A percentile compares a stretch with the other conserved stretches of the same genome.
Conservation (phyloP, 2,329 filamentous ascomycete genomes). For the Penicillium janthinellum region DNA sequence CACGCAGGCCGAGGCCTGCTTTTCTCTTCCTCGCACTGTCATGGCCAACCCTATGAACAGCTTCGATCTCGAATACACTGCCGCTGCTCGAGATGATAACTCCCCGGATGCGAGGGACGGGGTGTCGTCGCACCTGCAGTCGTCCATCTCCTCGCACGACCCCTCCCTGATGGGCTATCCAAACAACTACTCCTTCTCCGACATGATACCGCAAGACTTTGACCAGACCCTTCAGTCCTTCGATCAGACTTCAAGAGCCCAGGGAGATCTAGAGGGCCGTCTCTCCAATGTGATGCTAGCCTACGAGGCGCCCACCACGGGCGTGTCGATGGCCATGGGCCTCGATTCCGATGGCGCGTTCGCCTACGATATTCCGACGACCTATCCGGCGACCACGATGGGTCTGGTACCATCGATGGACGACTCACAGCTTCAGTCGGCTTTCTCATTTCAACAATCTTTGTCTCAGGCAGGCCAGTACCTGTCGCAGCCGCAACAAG, state of each 20-base stretch:
- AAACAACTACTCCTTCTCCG: constrained; percentile 18
- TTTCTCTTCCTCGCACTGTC: constrained; percentile 1
- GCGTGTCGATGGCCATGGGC: constrained; percentile 25
- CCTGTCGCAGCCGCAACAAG: constrained; percentile 5
- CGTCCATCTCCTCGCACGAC: constrained; percentile 12
- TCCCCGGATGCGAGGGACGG: constrained; percentile 12
- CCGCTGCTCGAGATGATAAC: constrained; percentile 18
- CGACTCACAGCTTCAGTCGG: constrained; percentile 18
- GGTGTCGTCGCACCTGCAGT: constrained; percentile 3
- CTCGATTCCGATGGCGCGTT: constrained; percentile 24
- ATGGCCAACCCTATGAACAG: constrained; percentile 20
- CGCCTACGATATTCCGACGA: constrained; percentile 25
- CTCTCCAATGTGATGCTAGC: constrained; percentile 29
- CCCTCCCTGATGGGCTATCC: constrained; percentile 21
- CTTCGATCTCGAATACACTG: constrained; percentile 16
- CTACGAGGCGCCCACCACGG: constrained; percentile 26
- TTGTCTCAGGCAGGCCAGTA: constrained; percentile 13
- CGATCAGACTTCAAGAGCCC: constrained; percentile 10
- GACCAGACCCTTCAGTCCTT: constrained; percentile 22
- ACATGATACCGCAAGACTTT: constrained; percentile 23
- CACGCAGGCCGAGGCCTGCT: constrained; percentile 20
- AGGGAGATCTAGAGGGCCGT: constrained; percentile 22
- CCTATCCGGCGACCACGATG: constrained; percentile 25
- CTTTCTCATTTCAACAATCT: constrained; percentile 12
- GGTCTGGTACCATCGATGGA: constrained; percentile 18